Evolutionary conservation across 495 filamentous ascomycete genomes (phyloP), one percentile per base, ranked within the genome.

Genomic region (Hypoxylon lienhwacheense): DNA sequence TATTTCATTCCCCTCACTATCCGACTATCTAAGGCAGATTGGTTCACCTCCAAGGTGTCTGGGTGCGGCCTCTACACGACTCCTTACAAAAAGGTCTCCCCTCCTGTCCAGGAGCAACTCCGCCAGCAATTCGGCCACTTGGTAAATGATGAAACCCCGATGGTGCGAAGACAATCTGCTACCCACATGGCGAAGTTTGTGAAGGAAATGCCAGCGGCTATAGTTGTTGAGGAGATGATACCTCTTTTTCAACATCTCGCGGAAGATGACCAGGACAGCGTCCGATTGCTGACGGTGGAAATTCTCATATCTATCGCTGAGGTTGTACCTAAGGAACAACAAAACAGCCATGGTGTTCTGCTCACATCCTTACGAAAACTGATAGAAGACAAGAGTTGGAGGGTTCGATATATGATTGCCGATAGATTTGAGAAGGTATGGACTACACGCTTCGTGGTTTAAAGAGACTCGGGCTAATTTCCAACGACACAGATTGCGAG

Each of bases 1-100:
- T 85, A 87, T 69, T 97, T 96, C 75, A 90, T 97, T 63, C 93
- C 95, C 20, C 86, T 98, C 59, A 87, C 88, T 44, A 82, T 96
- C 63, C 88, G 93, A 59, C 86, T 98, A 44, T 95, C 93, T 47
- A 97, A 97, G 81, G 95, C 93, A 70, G 93, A 98, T 77, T 98
- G 93, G 93, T 98, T 98, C 67, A 98, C 93, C 21, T 97, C 95
- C 53, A 98, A 97, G 72, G 93, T 98, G 43, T 98, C 93, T 10
- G 93, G 91, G 5, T 95, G 93, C 56, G 93, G 92, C 36, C 87
- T 98, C 31, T 97, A 92, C 73, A 91, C 86, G 61, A 80, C 85
- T 34, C 92, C 93, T 53, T 98, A 98, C 80, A 84, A 80, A 46
- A 95, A 92, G 76, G 88, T 92, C 44, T 82, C 87, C 11, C 79